Percentiles rank a stretch among this genome's conserved stretches.
Conservation (phyloP, 2,329 filamentous ascomycete species). For the Beauveria scarabaeidicola region DNA sequence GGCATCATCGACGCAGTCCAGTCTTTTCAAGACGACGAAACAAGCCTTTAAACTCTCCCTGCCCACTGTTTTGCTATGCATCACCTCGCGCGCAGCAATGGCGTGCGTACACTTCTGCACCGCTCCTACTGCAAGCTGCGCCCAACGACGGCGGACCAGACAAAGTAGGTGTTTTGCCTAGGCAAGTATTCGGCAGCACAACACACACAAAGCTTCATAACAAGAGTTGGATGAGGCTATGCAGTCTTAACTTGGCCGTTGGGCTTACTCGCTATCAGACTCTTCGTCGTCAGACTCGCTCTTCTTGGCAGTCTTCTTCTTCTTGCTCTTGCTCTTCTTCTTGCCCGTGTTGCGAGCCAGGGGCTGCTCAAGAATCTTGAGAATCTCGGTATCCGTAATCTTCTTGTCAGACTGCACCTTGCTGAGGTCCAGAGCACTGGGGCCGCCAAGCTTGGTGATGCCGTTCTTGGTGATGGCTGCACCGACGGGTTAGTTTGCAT, state of each 20-base stretch:
- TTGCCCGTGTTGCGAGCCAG: conserved; percentile 80
- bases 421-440: conserved; percentile 65
- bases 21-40: neutral
- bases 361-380: conserved; percentile 88
- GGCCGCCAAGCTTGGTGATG: conserved; percentile 72
- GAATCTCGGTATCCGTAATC: conserved; percentile 89
- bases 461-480: conserved; percentile 96
- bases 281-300: conserved; percentile 30
- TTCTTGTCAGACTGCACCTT: conserved; percentile 96
- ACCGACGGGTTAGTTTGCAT: conserved; percentile 7
- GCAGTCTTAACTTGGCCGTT: neutral
- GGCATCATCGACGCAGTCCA: neutral
- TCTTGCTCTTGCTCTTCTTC: conserved; percentile 88
- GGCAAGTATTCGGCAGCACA: neutral
- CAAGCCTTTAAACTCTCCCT: neutral
- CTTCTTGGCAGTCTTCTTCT: conserved; percentile 51
- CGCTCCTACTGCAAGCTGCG: neutral
- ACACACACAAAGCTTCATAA: neutral
- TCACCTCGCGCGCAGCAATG: neutral
- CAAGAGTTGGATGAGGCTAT: conserved; percentile 4
- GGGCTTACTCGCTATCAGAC: conserved; percentile 18
- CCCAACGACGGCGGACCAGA: neutral
- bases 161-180: neutral
- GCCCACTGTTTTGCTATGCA: conserved; percentile 1
- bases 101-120: conserved; percentile 3